Evolutionary conservation across 495 filamentous ascomycete species (phyloP), one percentile per base, ranked within the genome.

Genomic region (Elaphomyces granulatus): DNA sequence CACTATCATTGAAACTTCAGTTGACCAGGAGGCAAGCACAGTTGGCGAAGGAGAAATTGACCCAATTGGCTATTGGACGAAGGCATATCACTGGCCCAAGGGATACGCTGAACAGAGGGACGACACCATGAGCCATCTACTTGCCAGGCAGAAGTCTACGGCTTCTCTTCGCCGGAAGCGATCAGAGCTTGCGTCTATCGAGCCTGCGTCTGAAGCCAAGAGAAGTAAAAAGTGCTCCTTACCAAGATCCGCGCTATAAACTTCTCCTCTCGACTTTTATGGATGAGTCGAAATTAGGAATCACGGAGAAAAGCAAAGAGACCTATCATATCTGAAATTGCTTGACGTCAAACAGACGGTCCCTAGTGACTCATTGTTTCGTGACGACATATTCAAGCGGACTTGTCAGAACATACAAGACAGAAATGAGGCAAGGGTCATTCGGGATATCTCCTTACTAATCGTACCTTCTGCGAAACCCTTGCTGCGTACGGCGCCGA

Each of bases 261-360:
- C 45, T 32, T 6, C 17, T 59, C 7, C 61, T 68, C 39, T 41
- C 20, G 7, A 61, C 55, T 44, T 69, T 54, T 35, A 66, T 68
- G 60, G 10, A 36, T 3, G 36, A 59, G 37, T 61, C 41, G 3
- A 34, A 54, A 3, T 17, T 50, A 7, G 52, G 46, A 33, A 53
- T 67, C 32, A 47, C 46, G 1, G 16, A 49, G 17, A 40, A 23
- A 38, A 64, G 52, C 37, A 50, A 52, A 17, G 32, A 2, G 1
- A n/a, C 50, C 35, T 65, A 36, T 39, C 32, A 35, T 20, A 47
- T n/a, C n/a, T n/a, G n/a, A n/a, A 12, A 15, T 35, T 70, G 1
- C 53, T 68, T 20, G 16, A 44, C 3, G 35, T 14, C 3, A 37
- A 55, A 15, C 52, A 63, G 40, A 31, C 20, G 14, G 15, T 55